Conservation (phyloP, 768 basidiomycete genomes). For the Gloeopeniophorella convolvens region DNA sequence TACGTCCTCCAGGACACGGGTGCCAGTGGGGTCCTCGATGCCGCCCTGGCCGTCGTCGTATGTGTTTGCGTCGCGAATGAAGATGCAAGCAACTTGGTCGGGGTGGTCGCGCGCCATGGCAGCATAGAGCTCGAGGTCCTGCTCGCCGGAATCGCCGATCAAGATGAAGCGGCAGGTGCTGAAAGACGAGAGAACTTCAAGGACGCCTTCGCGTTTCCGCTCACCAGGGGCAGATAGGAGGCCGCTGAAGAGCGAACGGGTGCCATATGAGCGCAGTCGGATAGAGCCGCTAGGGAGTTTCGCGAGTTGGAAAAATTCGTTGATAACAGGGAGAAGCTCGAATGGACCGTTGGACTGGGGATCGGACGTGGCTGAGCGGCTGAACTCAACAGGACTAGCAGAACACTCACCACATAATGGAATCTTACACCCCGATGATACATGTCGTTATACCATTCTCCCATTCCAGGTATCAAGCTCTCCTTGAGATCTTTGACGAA, state of each 20-base stretch:
- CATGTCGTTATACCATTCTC: conserved; percentile 67
- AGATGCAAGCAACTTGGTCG: conserved; percentile 66
- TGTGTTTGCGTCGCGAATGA: conserved; percentile 69
- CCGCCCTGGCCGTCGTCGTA: conserved; percentile 28
- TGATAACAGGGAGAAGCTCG: conserved; percentile 63
- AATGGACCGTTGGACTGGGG: conserved; percentile 81
- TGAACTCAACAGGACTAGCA: background rate
- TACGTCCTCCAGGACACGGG: conserved; percentile 7
- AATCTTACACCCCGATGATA: conserved; percentile 69
- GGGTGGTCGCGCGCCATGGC: conserved; percentile 65
- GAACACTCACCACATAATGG: conserved; percentile 75
- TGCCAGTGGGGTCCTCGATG: conserved; percentile 63
- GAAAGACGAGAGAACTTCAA: conserved; percentile 74
- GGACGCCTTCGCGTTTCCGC: conserved; percentile 74
- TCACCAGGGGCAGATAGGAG: conserved; percentile 76
- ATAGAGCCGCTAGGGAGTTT: conserved; percentile 49
- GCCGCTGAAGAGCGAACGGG: conserved; percentile 75
- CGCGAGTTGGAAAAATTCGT: conserved; percentile 9
- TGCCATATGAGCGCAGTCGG: conserved; percentile 79
- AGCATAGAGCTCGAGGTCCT: conserved; percentile 89
- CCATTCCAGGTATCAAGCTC: conserved; percentile 75
- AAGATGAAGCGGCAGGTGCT: conserved; percentile 72
- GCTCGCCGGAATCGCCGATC: conserved; percentile 91
- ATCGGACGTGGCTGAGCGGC: background rate
- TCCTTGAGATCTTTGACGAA: conserved; percentile 84